Evolutionary conservation across 2,329 filamentous ascomycete species (phyloP).

Genomic region (Fusarium sp.): DNA sequence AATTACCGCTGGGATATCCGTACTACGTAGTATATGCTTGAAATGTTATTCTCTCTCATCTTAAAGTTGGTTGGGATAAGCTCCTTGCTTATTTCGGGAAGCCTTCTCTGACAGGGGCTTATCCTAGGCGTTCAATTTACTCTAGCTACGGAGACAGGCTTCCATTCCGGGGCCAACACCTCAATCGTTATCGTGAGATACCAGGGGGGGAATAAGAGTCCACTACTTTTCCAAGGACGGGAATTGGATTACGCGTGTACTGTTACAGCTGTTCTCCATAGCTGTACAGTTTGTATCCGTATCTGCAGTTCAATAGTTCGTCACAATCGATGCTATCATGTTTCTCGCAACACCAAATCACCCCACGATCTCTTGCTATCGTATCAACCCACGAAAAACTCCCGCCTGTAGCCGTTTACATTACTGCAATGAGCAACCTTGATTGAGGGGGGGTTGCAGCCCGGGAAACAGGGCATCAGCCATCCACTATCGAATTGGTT

Average conservation of each 20-base stretch:
- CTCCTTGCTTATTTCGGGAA: conserved; percentile 43
- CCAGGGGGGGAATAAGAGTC: conserved; percentile 23
- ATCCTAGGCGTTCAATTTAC: conserved; percentile 37
- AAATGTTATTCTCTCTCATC: conserved; percentile 11
- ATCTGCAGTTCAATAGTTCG: not conserved
- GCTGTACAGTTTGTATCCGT: not conserved
- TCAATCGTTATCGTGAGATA: conserved; percentile 23
- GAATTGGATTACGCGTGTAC: conserved; percentile 35
- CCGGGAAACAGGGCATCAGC: conserved; percentile 20
- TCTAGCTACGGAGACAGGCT: too few relatives aligned
- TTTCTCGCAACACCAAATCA: conserved; percentile 18
- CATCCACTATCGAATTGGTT: conserved; percentile 24
- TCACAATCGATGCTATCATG: conserved; percentile 8
- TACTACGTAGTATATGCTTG: not conserved
- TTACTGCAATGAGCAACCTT: not conserved
- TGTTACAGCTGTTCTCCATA: conserved; percentile 24
- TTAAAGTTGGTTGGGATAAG: conserved; percentile 13
- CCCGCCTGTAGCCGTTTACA: conserved; percentile 41
- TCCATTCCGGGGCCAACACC: conserved; percentile 3
- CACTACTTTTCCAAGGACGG: conserved; percentile 33
- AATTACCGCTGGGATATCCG: too few relatives aligned
- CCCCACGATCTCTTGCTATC: conserved; percentile 31
- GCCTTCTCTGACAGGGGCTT: conserved; percentile 8
- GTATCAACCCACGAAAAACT: conserved; percentile 35
- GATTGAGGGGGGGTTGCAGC: conserved; percentile 30